Evolutionary conservation across 306 rosid species (phyloP).

Genomic region (Cucumis hystrix): DNA sequence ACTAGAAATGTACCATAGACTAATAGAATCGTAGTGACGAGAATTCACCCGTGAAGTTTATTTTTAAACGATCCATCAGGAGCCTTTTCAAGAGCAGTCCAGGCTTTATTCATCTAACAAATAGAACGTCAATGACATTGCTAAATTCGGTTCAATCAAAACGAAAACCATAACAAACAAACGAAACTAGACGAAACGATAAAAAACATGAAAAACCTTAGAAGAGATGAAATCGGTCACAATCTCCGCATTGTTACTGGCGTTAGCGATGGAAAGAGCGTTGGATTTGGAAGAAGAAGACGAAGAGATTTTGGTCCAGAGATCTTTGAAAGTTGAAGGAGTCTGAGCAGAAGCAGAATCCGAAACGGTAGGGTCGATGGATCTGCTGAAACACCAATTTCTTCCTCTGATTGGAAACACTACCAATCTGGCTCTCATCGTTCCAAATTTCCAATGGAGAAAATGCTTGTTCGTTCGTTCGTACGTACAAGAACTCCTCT

Average conservation of each 20-base stretch:
- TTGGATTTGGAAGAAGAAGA: slow-evolving; percentile 20
- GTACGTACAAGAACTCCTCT: too few species aligned
- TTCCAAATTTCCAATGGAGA: neutral
- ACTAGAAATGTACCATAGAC: neutral
- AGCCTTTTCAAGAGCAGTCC: slow-evolving; percentile 66
- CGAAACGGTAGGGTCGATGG: slow-evolving; percentile 29
- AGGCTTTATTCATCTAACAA: slow-evolving; percentile 64
- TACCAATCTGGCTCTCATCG: slow-evolving; percentile 74
- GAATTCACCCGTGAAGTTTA: slow-evolving; percentile 57
- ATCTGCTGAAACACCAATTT: slow-evolving; percentile 75
- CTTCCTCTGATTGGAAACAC: slow-evolving; percentile 79
- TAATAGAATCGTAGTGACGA: neutral
- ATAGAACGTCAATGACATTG: neutral
- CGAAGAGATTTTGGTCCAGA: slow-evolving; percentile 31
- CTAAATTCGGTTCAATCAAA: neutral
- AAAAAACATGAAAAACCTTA: slow-evolving; percentile 39
- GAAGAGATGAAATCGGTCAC: slow-evolving; percentile 36
- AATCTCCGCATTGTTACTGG: slow-evolving; percentile 47
- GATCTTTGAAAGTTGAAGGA: slow-evolving; percentile 48
- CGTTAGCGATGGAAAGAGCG: slow-evolving; percentile 15
- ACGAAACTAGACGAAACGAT: neutral
- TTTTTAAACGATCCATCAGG: slow-evolving; percentile 53
- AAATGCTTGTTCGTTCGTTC: too few species aligned
- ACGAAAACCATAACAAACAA: neutral
- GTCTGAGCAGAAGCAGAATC: slow-evolving; percentile 24